Conservation (phyloP, 2,329 filamentous ascomycete species). For the Paraphoma chrysanthemicola region DNA sequence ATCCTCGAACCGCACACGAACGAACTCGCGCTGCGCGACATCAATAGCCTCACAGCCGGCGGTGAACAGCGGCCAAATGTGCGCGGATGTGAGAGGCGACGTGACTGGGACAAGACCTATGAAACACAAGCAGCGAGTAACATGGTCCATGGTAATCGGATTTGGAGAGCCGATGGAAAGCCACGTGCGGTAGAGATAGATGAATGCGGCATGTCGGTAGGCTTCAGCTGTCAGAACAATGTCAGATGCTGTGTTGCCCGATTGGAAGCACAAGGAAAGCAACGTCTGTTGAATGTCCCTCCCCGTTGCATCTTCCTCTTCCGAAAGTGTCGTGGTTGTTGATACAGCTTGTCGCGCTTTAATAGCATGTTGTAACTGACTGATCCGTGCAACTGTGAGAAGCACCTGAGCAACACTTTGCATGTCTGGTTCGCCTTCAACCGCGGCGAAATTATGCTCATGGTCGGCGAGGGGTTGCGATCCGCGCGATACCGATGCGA, state of each 20-base stretch:
- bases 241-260: constrained; percentile 10
- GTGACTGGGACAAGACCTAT: constrained; percentile 21
- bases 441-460: constrained; percentile 21
- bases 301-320: constrained; percentile 25
- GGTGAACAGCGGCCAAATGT: constrained; percentile 43
- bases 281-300: constrained; percentile 26
- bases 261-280: constrained; percentile 20
- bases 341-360: constrained; percentile 15
- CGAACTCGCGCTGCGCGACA: constrained; percentile 28
- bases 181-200: constrained; percentile 44
- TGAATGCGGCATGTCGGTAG: constrained; percentile 42
- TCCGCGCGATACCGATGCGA: constrained; percentile 38
- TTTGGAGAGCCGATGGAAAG: constrained; percentile 39
- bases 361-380: constrained; percentile 29
- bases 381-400: constrained; percentile 34
- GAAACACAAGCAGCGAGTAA: constrained; percentile 28
- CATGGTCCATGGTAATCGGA: constrained; percentile 36
- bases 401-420: constrained; percentile 33
- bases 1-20: constrained; percentile 29
- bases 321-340: constrained; percentile 13
- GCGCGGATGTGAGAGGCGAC: constrained; percentile 34
- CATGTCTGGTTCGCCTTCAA: constrained; percentile 33
- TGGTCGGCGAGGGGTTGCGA: constrained; percentile 33
- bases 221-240: constrained; percentile 34
- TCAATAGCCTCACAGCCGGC: constrained; percentile 39